A percentile compares a stretch with the other conserved stretches of the same genome.
Evolutionary conservation across 2,329 filamentous ascomycete species (phyloP).

Genomic region (Alternaria conjuncta): DNA sequence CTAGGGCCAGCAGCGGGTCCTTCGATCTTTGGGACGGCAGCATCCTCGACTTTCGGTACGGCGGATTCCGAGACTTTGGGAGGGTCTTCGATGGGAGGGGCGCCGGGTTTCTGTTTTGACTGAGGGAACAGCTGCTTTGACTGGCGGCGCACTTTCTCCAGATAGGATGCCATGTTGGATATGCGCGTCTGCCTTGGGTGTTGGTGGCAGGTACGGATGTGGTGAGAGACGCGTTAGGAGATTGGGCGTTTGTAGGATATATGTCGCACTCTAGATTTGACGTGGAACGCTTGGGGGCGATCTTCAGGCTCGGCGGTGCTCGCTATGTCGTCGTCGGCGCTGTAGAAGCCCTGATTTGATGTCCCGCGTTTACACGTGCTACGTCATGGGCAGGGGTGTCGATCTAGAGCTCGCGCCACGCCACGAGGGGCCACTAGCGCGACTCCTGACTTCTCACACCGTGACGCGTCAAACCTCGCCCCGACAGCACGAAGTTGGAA

Average conservation of each 20-base stretch:
- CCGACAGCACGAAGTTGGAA: neutral
- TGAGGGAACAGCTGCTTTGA: constrained; percentile 37
- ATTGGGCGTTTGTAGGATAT: neutral
- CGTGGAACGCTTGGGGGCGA: constrained; percentile 11
- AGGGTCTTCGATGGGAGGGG: constrained; percentile 18
- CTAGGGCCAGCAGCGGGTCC: constrained; percentile 32
- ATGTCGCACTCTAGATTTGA: constrained; percentile 1
- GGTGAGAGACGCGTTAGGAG: neutral
- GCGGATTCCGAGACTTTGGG: constrained; percentile 17
- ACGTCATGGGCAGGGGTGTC: constrained; percentile 40
- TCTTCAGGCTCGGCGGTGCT: constrained; percentile 24
- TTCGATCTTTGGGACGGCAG: constrained; percentile 14
- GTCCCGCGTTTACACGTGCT: constrained; percentile 21
- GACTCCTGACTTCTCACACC: neutral
- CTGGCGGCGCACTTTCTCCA: constrained; percentile 43
- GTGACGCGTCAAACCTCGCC: neutral
- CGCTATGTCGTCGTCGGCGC: constrained; percentile 32
- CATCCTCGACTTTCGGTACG: constrained; percentile 10
- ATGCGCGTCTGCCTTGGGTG: neutral
- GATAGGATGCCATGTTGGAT: constrained; percentile 36
- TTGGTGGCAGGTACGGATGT: neutral
- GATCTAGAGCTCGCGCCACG: constrained; percentile 17
- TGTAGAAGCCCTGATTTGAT: constrained; percentile 28
- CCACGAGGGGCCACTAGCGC: neutral
- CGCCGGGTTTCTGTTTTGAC: constrained; percentile 15